Evolutionary conservation across 2,329 filamentous ascomycete species (phyloP).

Genomic region (Coleophoma crateriformis): DNA sequence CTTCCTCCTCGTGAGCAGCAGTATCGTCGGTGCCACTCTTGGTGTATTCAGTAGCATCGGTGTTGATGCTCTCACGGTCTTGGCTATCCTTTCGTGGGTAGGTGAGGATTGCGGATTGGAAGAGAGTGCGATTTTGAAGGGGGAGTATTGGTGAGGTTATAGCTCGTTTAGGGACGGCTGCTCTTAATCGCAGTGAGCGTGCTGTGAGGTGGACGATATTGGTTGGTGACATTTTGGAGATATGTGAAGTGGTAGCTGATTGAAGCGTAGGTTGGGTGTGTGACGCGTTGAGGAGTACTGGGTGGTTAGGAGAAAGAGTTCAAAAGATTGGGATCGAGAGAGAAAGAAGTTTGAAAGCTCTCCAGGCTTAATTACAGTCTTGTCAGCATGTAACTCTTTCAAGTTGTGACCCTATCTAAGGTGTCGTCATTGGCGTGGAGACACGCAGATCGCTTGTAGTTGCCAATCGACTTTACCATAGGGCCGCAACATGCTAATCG

Average conservation of each 20-base stretch:
- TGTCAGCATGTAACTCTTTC: too few relatives aligned
- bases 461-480: too few relatives aligned
- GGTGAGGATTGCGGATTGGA: background rate
- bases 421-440: too few relatives aligned
- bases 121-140: background rate
- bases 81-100: constrained; percentile 38
- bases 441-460: too few relatives aligned
- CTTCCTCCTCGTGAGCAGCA: constrained; percentile 46
- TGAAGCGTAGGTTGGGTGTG: background rate
- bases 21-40: constrained; percentile 59
- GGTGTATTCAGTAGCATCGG: constrained; percentile 60
- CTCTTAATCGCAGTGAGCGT: background rate
- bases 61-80: constrained; percentile 59
- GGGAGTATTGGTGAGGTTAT: background rate
- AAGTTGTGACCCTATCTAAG: too few relatives aligned
- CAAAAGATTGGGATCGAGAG: too few relatives aligned
- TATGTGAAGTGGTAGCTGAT: background rate
- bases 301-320: too few relatives aligned
- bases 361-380: too few relatives aligned
- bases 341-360: too few relatives aligned
- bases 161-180: too few relatives aligned
- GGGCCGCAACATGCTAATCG: too few relatives aligned
- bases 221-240: background rate
- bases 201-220: background rate
- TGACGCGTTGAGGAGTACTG: too few relatives aligned